Percentiles rank a stretch among this genome's conserved stretches.
These are phyloP conservation scores for Cavenderia fasciculata DNA, from an alignment of 78 protist genomes.

Conservation along the genomic window DNA sequence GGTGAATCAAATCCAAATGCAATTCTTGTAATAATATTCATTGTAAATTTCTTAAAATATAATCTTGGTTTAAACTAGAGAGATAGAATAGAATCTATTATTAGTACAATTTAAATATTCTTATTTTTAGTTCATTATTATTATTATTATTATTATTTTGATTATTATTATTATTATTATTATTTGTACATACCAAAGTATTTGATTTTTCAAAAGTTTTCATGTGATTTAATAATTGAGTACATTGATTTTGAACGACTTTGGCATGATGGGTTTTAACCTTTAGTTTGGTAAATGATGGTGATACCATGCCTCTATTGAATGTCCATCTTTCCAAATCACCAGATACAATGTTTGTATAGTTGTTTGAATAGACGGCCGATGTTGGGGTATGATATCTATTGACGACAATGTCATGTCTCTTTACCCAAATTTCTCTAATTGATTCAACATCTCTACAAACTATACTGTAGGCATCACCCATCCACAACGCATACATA, in stretches of 20 bases:
- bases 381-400: not conserved
- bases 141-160: not conserved
- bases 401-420: not conserved
- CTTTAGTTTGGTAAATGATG: conserved; percentile 8
- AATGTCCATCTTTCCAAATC: not conserved
- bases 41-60: not conserved
- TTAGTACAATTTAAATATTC: no score
- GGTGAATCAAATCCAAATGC: not conserved
- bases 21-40: not conserved
- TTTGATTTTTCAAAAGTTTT: not conserved
- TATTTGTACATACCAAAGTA: not conserved
- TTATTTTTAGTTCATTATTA: not conserved
- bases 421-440: conserved; percentile 3
- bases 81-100: not conserved
- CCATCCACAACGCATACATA: conserved; percentile 9
- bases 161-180: not conserved
- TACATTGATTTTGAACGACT: not conserved
- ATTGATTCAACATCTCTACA: not conserved
- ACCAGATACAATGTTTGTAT: not conserved
- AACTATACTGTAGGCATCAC: conserved; percentile 13
- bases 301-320: not conserved
- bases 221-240: not conserved
- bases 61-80: not conserved
- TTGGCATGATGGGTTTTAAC: not conserved
- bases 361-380: not conserved